A percentile compares a stretch with the other conserved stretches of the same genome.
Evolutionary conservation across 306 rosid genomes (phyloP).

Genomic region (Fragaria nilgerrensis): DNA sequence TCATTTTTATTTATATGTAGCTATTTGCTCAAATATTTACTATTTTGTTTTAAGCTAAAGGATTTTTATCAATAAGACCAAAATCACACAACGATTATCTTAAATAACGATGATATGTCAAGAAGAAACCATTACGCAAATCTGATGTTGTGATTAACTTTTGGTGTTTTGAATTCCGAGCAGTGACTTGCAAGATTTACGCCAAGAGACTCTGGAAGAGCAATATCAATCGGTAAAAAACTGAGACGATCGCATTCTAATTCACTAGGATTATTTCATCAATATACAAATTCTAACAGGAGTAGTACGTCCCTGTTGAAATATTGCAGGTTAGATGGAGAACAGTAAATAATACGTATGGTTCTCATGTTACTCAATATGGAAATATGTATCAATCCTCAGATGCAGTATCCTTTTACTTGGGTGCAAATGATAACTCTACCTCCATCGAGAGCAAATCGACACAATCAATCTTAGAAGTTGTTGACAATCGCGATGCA

Average conservation of each 20-base stretch:
- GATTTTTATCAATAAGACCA: no score
- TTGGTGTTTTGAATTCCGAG: neutral
- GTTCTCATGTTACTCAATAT: slow-evolving; percentile 55
- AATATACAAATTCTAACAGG: neutral
- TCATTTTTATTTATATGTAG: neutral
- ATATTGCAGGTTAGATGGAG: neutral
- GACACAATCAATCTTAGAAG: neutral
- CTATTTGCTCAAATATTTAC: no score
- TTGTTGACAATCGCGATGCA: slow-evolving; percentile 43
- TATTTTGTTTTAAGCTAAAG: no score
- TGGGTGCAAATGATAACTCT: slow-evolving; percentile 34
- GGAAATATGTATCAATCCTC: slow-evolving; percentile 33
- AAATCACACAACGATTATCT: no score
- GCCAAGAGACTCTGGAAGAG: neutral
- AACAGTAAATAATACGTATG: neutral
- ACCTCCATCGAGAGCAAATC: neutral
- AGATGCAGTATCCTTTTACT: slow-evolving; percentile 24
- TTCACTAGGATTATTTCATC: neutral
- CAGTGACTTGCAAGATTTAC: neutral
- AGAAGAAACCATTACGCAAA: no score
- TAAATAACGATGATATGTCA: no score
- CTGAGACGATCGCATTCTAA: neutral
- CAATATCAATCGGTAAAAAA: neutral
- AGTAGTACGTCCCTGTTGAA: neutral
- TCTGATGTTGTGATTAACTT: neutral